Base-by-base conservation (phyloP, 257 asterid species). In the Solanum ossicruentum region DNA sequence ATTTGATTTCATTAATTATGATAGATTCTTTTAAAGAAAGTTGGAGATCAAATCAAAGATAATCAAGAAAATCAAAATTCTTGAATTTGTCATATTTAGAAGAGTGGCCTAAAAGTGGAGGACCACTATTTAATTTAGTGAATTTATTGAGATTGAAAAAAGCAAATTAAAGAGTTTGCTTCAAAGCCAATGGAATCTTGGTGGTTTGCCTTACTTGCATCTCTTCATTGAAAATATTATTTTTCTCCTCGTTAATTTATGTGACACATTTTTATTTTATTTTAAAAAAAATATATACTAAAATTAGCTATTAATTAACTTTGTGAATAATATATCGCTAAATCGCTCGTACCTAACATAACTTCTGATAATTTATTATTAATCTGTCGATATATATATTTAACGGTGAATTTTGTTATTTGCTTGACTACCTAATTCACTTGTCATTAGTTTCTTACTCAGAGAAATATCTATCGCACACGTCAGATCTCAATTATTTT, bases 151-250 rank as follows among this genome's bases (percentile, higher is more conserved):
- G n/a, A 83, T 26, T 28, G n/a, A 51, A 58, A 55, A 66, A 84
- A 55, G 52, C 57, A 72, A 73, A 36, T 36, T 36, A 36, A 36
- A 71, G 54, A 51, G 84, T 79, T 85, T 77, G 84, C 80, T 85
- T 85, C 69, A 85, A 85, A 85, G 87, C 45, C 84, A 85, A 78
- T 43, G 41, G 84, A 78, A 77, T 84, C 84, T 84, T 28, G 65
- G 80, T 84, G 84, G 86, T 75, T 85, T 78, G 67, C 79, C 84
- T 63, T 54, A 56, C 83, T 57, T 36, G 72, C 52, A 61, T 51
- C 65, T 77, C 84, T 75, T 49, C 4, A 57, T 45, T 58, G 41
- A 9, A 58, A 39, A 8, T 21, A 21, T 17, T 39, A 49, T 0
- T 3, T 36, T 57, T 39, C 17, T 0, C 0, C 0, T 1, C 8